A percentile compares a stretch with the other conserved stretches of the same genome.
phyloP scores from a whole-genome alignment of 2,329 filamentous ascomycete species.

The Fusarium torreyae region DNA sequence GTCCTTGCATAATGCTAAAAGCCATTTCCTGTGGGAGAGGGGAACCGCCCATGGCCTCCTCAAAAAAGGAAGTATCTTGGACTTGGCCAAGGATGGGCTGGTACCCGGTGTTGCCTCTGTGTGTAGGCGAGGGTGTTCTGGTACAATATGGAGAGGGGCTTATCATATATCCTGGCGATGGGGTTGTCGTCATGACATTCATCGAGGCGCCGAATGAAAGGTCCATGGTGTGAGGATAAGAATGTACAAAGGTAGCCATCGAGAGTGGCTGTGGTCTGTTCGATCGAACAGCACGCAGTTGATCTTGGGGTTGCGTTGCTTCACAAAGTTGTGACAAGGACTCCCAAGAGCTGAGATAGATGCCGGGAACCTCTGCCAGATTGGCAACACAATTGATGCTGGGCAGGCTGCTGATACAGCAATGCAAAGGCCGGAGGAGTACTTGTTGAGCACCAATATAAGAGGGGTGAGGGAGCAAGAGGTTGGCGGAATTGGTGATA shows the following conservation, averaged over 20 bases:
- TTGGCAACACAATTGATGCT: background rate
- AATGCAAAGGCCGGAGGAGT: background rate
- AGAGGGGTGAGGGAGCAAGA: background rate
- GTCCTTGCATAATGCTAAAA: slow-evolving; percentile 37
- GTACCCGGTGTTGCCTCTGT: slow-evolving; percentile 36
- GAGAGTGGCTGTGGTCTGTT: slow-evolving; percentile 1
- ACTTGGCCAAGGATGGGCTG: slow-evolving; percentile 40
- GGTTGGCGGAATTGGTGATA: background rate
- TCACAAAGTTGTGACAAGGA: background rate
- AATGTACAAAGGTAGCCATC: slow-evolving; percentile 42
- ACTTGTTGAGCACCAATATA: background rate
- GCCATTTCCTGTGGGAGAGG: slow-evolving; percentile 39
- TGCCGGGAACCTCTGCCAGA: slow-evolving; percentile 2
- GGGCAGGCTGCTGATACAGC: slow-evolving; percentile 1
- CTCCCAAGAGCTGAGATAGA: background rate
- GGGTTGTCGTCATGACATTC: slow-evolving; percentile 32
- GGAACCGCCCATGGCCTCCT: slow-evolving; percentile 47
- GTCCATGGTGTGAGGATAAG: slow-evolving; percentile 40
- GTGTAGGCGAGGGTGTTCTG: slow-evolving; percentile 41
- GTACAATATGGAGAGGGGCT: slow-evolving; percentile 43
- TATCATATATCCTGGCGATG: slow-evolving; percentile 40
- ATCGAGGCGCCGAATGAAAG: slow-evolving; percentile 32
- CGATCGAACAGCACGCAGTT: slow-evolving; percentile 9
- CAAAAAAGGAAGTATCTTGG: slow-evolving; percentile 46
- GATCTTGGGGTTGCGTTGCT: slow-evolving; percentile 6